Conservation (phyloP, 1,284 basidiomycete genomes). For the Uromyces viciae-fabae region DNA sequence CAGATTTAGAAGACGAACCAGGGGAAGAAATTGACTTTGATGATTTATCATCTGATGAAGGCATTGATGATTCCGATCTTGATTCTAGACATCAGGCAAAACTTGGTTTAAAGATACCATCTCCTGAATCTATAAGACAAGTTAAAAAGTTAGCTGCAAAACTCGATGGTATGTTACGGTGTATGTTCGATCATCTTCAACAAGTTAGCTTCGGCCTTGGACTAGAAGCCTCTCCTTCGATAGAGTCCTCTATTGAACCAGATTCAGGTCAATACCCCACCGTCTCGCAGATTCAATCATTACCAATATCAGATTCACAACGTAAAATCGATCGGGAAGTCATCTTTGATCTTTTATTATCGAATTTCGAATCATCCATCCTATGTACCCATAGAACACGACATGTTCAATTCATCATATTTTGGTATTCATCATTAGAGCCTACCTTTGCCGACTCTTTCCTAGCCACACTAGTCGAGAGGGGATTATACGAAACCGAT, state of each 20-base stretch:
- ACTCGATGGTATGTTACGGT: conserved; percentile 78
- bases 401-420: conserved; percentile 93
- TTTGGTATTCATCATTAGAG: conserved; percentile 89
- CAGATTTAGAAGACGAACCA: conserved; percentile 59
- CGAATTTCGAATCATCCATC: conserved; percentile 87
- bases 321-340: conserved; percentile 46
- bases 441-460: conserved; percentile 86
- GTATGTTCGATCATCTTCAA: conserved; percentile 78
- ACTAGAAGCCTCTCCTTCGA: not conserved
- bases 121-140: conserved; percentile 62
- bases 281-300: not conserved
- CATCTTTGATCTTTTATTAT: conserved; percentile 75
- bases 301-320: not conserved
- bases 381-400: conserved; percentile 93
- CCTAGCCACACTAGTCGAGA: conserved; percentile 82
- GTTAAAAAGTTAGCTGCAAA: conserved; percentile 84
- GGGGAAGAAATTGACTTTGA: conserved; percentile 59
- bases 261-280: conserved; percentile 21
- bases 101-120: conserved; percentile 39
- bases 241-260: not conserved
- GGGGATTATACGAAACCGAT: conserved; percentile 67
- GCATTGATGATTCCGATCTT: conserved; percentile 58
- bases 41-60: conserved; percentile 61
- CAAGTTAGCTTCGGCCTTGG: conserved; percentile 51
- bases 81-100: conserved; percentile 45